Evolutionary conservation across 2,329 filamentous ascomycete species (phyloP).

Genomic region (Fusarium anguioides): DNA sequence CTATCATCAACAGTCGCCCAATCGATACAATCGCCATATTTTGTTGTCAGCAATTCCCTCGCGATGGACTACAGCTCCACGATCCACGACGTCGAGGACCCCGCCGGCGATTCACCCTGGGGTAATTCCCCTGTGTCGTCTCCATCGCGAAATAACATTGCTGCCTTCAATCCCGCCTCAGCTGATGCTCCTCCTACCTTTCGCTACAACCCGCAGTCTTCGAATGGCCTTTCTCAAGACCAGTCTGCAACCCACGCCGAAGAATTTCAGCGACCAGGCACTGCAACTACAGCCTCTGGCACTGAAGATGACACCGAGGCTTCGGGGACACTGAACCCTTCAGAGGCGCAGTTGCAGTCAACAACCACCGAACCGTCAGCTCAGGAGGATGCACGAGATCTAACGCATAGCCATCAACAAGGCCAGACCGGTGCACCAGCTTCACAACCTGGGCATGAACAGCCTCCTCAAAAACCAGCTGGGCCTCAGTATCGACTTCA

Average conservation of each 20-base stretch:
- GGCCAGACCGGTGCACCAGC: conserved; percentile 34
- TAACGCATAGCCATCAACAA: conserved; percentile 46
- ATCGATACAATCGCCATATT: conserved; percentile 12
- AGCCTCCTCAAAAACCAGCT: conserved; percentile 66
- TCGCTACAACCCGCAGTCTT: conserved; percentile 56
- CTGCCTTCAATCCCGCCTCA: conserved; percentile 56
- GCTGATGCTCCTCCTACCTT: conserved; percentile 57
- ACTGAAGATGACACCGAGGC: conserved; percentile 55
- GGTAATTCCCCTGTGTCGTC: conserved; percentile 64
- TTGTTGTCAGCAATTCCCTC: conserved; percentile 19
- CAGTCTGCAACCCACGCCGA: conserved; percentile 50
- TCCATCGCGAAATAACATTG: conserved; percentile 59
- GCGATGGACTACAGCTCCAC: conserved; percentile 70
- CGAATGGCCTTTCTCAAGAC: conserved; percentile 57
- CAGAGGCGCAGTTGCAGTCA: conserved; percentile 35
- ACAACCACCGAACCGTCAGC: conserved; percentile 26
- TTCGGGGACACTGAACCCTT: conserved; percentile 43
- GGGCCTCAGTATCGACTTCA: conserved; percentile 85
- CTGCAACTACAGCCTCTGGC: conserved; percentile 59
- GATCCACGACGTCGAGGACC: conserved; percentile 65
- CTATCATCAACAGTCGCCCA: conserved; percentile 23
- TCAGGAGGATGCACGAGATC: conserved; percentile 18
- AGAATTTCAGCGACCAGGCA: conserved; percentile 59
- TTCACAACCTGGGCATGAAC: conserved; percentile 49
- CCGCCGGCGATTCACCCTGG: conserved; percentile 66